A percentile compares a stretch with the other conserved stretches of the same genome.
phyloP scores from a whole-genome alignment of 164 flowering plant species.

The Aristolochia contorta region DNA sequence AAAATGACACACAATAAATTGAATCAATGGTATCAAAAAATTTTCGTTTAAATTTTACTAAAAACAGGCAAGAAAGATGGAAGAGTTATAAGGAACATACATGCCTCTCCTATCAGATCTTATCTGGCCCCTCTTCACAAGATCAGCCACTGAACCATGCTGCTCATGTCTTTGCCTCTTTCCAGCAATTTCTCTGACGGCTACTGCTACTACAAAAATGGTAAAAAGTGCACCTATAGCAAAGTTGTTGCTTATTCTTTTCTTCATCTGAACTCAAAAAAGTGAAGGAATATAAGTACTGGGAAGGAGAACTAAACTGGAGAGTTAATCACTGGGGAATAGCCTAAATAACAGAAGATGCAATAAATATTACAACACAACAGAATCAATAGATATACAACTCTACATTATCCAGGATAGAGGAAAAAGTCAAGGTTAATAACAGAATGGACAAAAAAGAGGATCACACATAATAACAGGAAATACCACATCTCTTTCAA shows the following conservation, averaged over 20 bases:
- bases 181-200: conserved; percentile 31
- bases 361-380: background rate
- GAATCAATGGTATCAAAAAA: too few relatives aligned
- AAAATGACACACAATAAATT: too few relatives aligned
- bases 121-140: conserved; percentile 90
- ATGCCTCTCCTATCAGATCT: conserved; percentile 99
- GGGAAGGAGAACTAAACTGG: background rate
- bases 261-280: conserved; percentile 32
- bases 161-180: conserved; percentile 36
- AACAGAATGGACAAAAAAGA: background rate
- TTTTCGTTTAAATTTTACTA: too few relatives aligned
- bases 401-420: background rate
- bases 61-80: background rate
- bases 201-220: conserved; percentile 33
- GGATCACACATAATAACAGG: background rate
- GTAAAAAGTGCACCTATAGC: conserved; percentile 42
- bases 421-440: background rate
- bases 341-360: background rate
- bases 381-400: background rate
- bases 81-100: conserved; percentile 44
- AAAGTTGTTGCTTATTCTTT: conserved; percentile 20
- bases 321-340: too few relatives aligned
- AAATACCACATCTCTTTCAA: too few relatives aligned
- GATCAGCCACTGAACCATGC: conserved; percentile 91
- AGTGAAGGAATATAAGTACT: conserved; percentile 1